A percentile compares a stretch with the other conserved stretches of the same genome.
Evolutionary conservation across 225 moss, liverwort and hornwort species (phyloP).

Genomic region (Pleurozium schreberi): DNA sequence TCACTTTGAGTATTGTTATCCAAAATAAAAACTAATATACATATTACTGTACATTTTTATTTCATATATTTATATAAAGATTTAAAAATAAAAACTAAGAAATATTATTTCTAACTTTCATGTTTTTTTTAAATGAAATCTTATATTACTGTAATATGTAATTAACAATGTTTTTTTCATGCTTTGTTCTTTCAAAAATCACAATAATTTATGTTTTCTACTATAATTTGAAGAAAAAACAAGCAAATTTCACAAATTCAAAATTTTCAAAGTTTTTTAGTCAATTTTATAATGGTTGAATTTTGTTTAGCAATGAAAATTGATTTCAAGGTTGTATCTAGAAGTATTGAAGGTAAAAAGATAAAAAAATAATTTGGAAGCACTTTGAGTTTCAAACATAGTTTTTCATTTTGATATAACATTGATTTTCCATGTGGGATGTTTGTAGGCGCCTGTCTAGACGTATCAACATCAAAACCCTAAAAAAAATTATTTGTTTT

Average conservation of each 20-base stretch:
- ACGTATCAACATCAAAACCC: background rate
- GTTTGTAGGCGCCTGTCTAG: no score
- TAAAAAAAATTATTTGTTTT: no score
- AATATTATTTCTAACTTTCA: background rate
- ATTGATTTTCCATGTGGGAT: no score
- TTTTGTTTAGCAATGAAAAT: background rate
- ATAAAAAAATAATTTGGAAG: background rate
- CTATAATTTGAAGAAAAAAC: background rate
- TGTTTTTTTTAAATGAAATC: background rate
- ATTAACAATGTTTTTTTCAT: background rate
- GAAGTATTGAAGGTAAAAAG: background rate
- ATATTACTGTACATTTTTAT: background rate
- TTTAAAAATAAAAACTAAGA: no score
- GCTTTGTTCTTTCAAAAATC: background rate
- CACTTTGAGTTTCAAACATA: background rate
- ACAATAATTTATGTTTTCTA: background rate
- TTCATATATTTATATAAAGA: background rate
- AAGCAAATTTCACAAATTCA: background rate
- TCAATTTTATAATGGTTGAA: background rate
- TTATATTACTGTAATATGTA: background rate
- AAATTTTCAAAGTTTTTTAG: background rate
- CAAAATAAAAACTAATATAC: background rate
- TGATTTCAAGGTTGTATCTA: background rate
- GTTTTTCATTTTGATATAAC: no score
- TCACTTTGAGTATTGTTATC: background rate